phyloP scores from a whole-genome alignment of 2,329 filamentous ascomycete genomes.

The Ophiostoma montium region DNA sequence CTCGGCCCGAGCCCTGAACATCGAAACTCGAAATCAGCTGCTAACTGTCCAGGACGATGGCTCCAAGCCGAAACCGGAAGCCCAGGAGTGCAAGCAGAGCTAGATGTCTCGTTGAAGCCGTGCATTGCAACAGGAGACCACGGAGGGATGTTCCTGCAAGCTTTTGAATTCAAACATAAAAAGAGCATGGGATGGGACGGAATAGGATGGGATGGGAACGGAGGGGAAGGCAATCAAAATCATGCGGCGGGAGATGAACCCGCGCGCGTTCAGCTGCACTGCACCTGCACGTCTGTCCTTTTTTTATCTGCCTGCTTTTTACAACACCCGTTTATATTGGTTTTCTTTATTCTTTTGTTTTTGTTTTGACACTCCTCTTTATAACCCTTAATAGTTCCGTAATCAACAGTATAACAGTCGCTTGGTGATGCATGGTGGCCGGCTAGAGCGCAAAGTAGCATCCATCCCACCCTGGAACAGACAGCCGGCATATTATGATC shows the following conservation, averaged over 20 bases:
- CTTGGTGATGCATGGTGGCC: background rate
- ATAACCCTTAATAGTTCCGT: constrained; percentile 6
- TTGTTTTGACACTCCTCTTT: constrained; percentile 3
- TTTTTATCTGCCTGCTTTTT: background rate
- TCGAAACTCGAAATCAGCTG: background rate
- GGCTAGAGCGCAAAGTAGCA: background rate
- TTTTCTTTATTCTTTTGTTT: constrained; percentile 5
- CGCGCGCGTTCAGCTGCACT: background rate
- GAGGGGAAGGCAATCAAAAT: background rate
- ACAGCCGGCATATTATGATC: too few species aligned
- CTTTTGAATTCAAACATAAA: background rate
- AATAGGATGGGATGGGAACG: background rate
- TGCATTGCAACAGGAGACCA: background rate
- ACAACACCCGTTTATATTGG: background rate
- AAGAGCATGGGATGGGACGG: background rate
- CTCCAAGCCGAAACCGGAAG: constrained; percentile 84
- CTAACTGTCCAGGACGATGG: constrained; percentile 54
- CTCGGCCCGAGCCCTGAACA: background rate
- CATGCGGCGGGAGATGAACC: background rate
- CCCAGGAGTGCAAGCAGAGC: constrained; percentile 93
- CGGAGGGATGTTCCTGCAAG: background rate
- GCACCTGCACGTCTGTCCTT: background rate
- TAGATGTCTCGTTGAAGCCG: constrained; percentile 24
- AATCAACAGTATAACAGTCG: too few species aligned
- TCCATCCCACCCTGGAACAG: too few species aligned